Base-by-base conservation (phyloP, 2,329 filamentous ascomycete species). In the Ophiognomonia clavigignenti-juglandacearum region DNA sequence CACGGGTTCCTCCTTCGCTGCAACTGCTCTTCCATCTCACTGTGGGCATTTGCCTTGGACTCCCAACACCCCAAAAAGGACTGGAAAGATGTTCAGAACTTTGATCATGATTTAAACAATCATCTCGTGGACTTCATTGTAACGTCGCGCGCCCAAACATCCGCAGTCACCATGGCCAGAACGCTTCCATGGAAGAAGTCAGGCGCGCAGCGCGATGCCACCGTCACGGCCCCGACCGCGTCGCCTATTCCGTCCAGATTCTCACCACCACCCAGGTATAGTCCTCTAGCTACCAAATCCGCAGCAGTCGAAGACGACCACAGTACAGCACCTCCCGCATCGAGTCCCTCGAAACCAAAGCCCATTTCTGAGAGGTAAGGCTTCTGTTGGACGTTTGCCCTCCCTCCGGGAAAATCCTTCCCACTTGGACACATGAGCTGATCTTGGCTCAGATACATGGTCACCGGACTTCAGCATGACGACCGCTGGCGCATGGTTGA, bases 401-500 rank as follows among this genome's bases (percentile, higher is more conserved):
- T 18, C 43, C n/a, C 16, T n/a, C 19, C n/a, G 13, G 13, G 6
- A 35, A 3, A 4, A 39, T n/a, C 19, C 14, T 16, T 19, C 19
- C 35, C 34, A 10, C 24, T 32, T 16, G 4, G 18, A 9, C 18
- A 10, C 34, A 8, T 16, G 16, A 7, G 14, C 26, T 43, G 2
- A 36, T 7, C 11, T 24, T 39, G 19, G n/a, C 34, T 16, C 45
- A 82, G 79, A 24, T 73, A 73, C 60, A 90, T 92, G 85, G 68
- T 71, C 3, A 72, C 80, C 39, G 83, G 82, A 3, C 63, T 77
- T n/a, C 70, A 76, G 4, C 64, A 74, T n/a, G 88, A 93, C 61
- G 86, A 91, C 59, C 68, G 67, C 45, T 92, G 80, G 64, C 83
- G 86, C 57, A 91, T 92, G 85, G 88, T 93, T 0, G 88, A 92